phyloP scores from a whole-genome alignment of 768 basidiomycete species.

The Phlebiopsis flavidoalba region DNA sequence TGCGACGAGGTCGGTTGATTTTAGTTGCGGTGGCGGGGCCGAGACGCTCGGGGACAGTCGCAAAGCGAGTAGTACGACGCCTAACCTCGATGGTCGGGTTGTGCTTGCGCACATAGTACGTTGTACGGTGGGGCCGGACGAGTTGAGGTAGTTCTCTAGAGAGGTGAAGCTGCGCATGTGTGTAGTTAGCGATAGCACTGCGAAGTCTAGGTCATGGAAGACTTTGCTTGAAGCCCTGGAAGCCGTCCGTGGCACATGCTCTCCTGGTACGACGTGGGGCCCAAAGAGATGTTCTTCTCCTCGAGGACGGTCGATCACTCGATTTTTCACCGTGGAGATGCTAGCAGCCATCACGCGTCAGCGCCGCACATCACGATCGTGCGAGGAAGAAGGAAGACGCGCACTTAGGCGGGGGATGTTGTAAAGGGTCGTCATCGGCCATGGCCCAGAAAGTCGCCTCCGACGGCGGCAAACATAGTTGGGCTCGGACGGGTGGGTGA shows the following conservation, averaged over 20 bases:
- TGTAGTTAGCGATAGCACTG: neutral
- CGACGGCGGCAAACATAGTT: conserved; percentile 48
- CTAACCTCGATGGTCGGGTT: conserved; percentile 45
- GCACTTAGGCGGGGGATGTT: conserved; percentile 20
- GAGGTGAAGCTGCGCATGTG: conserved; percentile 28
- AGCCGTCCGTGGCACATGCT: conserved; percentile 50
- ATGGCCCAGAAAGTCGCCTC: conserved; percentile 53
- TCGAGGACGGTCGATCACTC: conserved; percentile 61
- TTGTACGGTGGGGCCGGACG: conserved; percentile 31
- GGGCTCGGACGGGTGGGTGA: conserved; percentile 59
- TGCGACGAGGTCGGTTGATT: conserved; percentile 46
- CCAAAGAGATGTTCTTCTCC: conserved; percentile 52
- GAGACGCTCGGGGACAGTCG: conserved; percentile 35
- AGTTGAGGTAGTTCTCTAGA: conserved; percentile 34
- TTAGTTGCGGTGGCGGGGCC: conserved; percentile 50
- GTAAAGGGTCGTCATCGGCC: conserved; percentile 34
- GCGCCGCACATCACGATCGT: neutral
- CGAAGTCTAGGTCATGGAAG: conserved; percentile 13
- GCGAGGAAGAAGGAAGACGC: neutral
- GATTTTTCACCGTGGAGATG: conserved; percentile 51
- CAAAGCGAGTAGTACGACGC: conserved; percentile 50
- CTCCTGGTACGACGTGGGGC: conserved; percentile 57
- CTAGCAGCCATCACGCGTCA: conserved; percentile 23
- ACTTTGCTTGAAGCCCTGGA: conserved; percentile 32
- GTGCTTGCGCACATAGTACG: conserved; percentile 54